A percentile compares a stretch with the other conserved stretches of the same genome.
Conservation (phyloP, 768 basidiomycete genomes). For the Lactifluus pinguis region DNA sequence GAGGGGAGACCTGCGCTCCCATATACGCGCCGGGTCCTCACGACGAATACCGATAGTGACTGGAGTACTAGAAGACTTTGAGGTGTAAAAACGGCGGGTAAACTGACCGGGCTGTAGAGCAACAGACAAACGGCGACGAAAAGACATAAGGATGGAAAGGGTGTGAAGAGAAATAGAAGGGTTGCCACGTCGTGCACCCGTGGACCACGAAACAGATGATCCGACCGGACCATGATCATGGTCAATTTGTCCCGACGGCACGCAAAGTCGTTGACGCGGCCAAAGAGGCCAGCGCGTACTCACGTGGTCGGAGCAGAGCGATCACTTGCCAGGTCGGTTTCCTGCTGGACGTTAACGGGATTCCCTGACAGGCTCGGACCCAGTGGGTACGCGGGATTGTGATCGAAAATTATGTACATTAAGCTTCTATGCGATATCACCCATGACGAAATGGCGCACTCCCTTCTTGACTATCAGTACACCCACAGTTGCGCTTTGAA, state of each 20-base stretch:
- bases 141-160: slow-evolving; percentile 1
- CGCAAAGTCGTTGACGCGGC: not conserved
- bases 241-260: not conserved
- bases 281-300: not conserved
- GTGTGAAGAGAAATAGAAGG: not conserved
- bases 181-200: not conserved
- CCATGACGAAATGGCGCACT: too few relatives aligned
- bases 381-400: too few relatives aligned
- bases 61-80: not conserved
- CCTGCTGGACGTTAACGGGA: too few relatives aligned
- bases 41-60: slow-evolving; percentile 52
- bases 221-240: not conserved
- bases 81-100: not conserved
- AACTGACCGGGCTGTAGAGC: not conserved
- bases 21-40: slow-evolving; percentile 72
- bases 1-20: slow-evolving; percentile 81
- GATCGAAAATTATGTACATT: too few relatives aligned
- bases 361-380: too few relatives aligned
- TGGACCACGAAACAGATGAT: not conserved
- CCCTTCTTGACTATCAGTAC: too few relatives aligned
- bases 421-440: too few relatives aligned
- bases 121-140: slow-evolving; percentile 13
- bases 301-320: not conserved
- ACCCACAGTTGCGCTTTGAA: too few relatives aligned
- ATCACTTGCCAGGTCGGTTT: too few relatives aligned